Evolutionary conservation across 352 stramenopile species (phyloP), one percentile per base, ranked within the genome.

Genomic region (Globisporangium megalacanthum): DNA sequence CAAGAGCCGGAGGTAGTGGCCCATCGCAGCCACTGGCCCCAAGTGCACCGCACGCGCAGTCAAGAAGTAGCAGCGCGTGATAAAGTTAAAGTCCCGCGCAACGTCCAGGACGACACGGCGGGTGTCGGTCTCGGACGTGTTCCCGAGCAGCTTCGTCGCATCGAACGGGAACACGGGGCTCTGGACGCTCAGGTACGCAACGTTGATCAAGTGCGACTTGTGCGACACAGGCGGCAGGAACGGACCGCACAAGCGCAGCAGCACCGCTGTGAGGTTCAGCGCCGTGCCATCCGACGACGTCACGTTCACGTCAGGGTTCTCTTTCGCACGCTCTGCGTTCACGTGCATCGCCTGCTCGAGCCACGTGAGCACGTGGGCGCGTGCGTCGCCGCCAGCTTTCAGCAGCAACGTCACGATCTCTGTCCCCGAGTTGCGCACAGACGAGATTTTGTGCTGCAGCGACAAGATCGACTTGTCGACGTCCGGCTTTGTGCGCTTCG

Each of bases 1-100:
- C 9, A 96, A 68, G n/a, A 97, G 66, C 20, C 80, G 77, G 77
- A 92, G 90, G 61, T 92, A 92, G 51, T 87, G 75, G 6, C 79
- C 76, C 22, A 95, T 89, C 47, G 83, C 85, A 0, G 79, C 82
- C 4, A 98, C 86, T 7, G 96, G 80, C 5, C 93, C 95, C 0
- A 99, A 77, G 58, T 98, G 92, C 45, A 99, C 66, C 1, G 90
- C 80, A 20, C 95, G 77, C 44, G 91, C 92, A 13, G 89, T 96
- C 46, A 97, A 83, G 65, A 98, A 99, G 66, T 98, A 99, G 61
- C 89, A 98, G 41, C 96, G 82, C 11, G 97, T 97, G 68, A 98
- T 97, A 66, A 99, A 99, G 62, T 94, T 97, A 69, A 98, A 98
- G 29, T 97, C 67, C 2, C 59, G 60, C 0, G 60, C 49, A n/a